Evolutionary conservation across 108 stramenopile genomes (phyloP).

Genomic region (Nitzschia sp.): DNA sequence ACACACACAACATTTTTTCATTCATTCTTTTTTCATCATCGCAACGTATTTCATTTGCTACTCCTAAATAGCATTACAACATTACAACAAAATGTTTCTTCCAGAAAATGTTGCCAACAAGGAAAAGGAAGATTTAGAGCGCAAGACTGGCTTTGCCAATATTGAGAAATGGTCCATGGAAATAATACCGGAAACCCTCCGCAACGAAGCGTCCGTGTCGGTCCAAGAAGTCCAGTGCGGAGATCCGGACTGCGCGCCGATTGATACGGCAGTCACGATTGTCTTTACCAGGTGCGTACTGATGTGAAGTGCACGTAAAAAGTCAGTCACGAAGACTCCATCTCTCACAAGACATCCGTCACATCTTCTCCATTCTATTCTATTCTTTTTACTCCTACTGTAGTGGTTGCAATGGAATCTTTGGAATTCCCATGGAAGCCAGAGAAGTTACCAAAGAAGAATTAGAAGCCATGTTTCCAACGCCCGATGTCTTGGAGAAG

Average conservation of each 20-base stretch:
- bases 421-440: slow-evolving; percentile 77
- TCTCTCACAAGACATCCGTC: no score
- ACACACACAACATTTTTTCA: no score
- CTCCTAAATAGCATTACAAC: no score
- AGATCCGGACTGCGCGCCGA: slow-evolving; percentile 84
- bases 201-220: slow-evolving; percentile 51
- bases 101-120: slow-evolving; percentile 43
- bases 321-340: neutral
- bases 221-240: slow-evolving; percentile 88
- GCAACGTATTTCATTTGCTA: no score
- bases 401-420: slow-evolving; percentile 76
- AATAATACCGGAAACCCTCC: slow-evolving; percentile 58
- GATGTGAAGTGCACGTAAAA: neutral
- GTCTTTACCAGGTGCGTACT: slow-evolving; percentile 56
- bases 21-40: no score
- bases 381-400: neutral
- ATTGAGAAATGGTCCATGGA: slow-evolving; percentile 70
- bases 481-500: slow-evolving; percentile 58
- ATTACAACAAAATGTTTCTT: slow-evolving; percentile 62
- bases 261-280: slow-evolving; percentile 82
- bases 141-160: slow-evolving; percentile 30
- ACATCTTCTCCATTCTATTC: no score
- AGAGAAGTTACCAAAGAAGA: slow-evolving; percentile 75
- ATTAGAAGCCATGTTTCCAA: slow-evolving; percentile 61
- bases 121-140: slow-evolving; percentile 29